These are phyloP conservation scores for Mortierella claussenii DNA, from an alignment of 192 early-diverging fungal genomes.

Conservation along the genomic window DNA sequence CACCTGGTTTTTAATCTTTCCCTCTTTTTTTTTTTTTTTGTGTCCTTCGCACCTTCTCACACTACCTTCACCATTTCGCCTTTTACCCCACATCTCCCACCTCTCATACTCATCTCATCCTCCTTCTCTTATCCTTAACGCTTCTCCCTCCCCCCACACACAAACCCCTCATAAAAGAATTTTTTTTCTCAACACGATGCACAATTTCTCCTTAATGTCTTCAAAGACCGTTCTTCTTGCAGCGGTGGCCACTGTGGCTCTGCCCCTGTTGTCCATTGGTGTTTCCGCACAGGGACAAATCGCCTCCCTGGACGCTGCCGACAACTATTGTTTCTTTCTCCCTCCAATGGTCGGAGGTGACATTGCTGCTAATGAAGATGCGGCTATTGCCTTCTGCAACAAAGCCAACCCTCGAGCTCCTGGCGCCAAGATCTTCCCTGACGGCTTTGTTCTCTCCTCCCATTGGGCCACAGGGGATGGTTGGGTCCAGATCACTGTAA, in stretches of 20 bases:
- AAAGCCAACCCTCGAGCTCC: slow-evolving; percentile 51
- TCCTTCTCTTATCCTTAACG: too few relatives aligned
- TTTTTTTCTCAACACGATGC: too few relatives aligned
- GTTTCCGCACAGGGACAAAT: slow-evolving; percentile 37
- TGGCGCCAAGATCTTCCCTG: slow-evolving; percentile 52
- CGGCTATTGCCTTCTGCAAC: slow-evolving; percentile 59
- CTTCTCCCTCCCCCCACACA: too few relatives aligned
- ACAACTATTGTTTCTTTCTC: slow-evolving; percentile 47
- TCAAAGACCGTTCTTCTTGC: slow-evolving; percentile 18
- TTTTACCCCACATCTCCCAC: too few relatives aligned
- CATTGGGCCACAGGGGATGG: slow-evolving; percentile 53
- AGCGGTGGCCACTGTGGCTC: slow-evolving; percentile 8
- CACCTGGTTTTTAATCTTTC: too few relatives aligned
- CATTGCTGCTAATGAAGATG: slow-evolving; percentile 58
- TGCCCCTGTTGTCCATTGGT: too few relatives aligned
- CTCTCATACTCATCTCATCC: too few relatives aligned
- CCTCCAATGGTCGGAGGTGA: slow-evolving; percentile 41
- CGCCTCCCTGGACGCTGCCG: slow-evolving; percentile 22
- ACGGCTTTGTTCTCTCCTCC: slow-evolving; percentile 56
- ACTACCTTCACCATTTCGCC: too few relatives aligned
- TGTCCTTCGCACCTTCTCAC: too few relatives aligned
- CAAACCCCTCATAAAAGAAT: too few relatives aligned
- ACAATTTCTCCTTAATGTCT: too few relatives aligned
- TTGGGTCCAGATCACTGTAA: slow-evolving; percentile 64
- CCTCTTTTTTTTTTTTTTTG: too few relatives aligned